Conservation (phyloP, 2,329 filamentous ascomycete species). For the Botrytis hyacinthi region DNA sequence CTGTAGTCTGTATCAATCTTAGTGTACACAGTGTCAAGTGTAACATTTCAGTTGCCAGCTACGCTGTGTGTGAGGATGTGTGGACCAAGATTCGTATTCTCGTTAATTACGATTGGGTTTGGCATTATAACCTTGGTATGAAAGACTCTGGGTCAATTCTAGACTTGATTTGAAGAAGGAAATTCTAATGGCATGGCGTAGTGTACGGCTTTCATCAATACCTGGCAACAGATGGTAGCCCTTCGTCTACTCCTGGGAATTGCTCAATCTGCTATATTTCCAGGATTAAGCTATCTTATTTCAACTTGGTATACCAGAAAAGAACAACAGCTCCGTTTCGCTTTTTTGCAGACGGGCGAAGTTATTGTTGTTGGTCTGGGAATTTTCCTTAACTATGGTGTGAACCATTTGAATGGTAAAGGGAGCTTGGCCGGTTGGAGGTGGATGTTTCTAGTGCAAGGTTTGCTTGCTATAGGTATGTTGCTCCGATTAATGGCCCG, state of each 20-base stretch:
- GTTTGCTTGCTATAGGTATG: constrained; percentile 49
- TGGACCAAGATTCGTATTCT: constrained; percentile 63
- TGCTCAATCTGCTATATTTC: constrained; percentile 55
- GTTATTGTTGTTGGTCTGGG: constrained; percentile 53
- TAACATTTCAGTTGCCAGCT: constrained; percentile 66
- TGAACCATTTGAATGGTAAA: constrained; percentile 61
- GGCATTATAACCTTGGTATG: constrained; percentile 59
- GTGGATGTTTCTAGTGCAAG: constrained; percentile 60
- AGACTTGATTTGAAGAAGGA: background rate
- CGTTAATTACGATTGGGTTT: constrained; percentile 57
- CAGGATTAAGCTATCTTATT: constrained; percentile 51
- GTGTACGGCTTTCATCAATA: constrained; percentile 65
- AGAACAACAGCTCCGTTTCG: constrained; percentile 51
- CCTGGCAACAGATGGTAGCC: constrained; percentile 68
- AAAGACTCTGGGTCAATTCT: background rate
- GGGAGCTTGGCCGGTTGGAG: constrained; percentile 58
- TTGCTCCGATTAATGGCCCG: background rate
- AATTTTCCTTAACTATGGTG: constrained; percentile 54
- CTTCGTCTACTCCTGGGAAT: constrained; percentile 65
- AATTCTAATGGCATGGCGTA: constrained; percentile 18
- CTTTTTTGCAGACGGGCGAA: constrained; percentile 65
- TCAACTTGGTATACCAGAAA: constrained; percentile 38
- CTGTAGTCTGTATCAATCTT: constrained; percentile 62
- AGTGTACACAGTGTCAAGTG: constrained; percentile 68
- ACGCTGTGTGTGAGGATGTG: constrained; percentile 64